Evolutionary conservation across 352 stramenopile species (phyloP), one percentile per base, ranked within the genome.

Genomic region (Pythium periplocum): DNA sequence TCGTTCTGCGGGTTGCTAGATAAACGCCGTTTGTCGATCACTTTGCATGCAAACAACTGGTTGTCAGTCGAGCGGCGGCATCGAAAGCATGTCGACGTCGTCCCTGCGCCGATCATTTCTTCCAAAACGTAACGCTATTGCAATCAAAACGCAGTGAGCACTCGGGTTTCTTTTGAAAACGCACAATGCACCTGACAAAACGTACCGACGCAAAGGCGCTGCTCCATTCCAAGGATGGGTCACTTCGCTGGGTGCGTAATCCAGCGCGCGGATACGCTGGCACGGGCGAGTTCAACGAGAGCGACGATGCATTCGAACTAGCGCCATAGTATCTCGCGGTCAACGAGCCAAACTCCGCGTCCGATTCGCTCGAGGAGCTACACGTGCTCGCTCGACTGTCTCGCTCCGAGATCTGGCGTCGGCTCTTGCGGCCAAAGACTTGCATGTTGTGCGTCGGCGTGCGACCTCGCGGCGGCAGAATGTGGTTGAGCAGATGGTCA

Each of bases 11-110:
- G 53, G 40, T 80, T 79, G 6, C 73, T 59, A 6, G 75, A 69
- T 8, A 90, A 60, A 0, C 63, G 64, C 2, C 71, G 68, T 64
- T 90, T 90, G 64, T 90, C 78, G 51, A 90, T 87, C 48, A 90
- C 78, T 50, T 90, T 90, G 57, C 80, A 90, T 11, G 80, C 80
- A 55, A 88, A 88, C 45, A 64, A 55, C 6, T 54, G 57, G 32
- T 65, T 67, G 60, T 88, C 78, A 0, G 51, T 74, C 36, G 33
- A 58, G 4, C 78, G 75, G 41, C 65, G 57, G 47, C 73, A 87
- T 8, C 75, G 72, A 62, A 87, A 88, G 57, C 77, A 88, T 38
- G 70, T 88, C 10, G 77, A 88, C 6, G 80, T 90, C 26, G 77
- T 90, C 8, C 80, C 80, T 42, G 69, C 76, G 26, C 80, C 80